A percentile compares a stretch with the other conserved stretches of the same genome.
These are phyloP conservation scores for Thymus quinquecostatus DNA, from an alignment of 257 asterid genomes.

Conservation along the genomic window DNA sequence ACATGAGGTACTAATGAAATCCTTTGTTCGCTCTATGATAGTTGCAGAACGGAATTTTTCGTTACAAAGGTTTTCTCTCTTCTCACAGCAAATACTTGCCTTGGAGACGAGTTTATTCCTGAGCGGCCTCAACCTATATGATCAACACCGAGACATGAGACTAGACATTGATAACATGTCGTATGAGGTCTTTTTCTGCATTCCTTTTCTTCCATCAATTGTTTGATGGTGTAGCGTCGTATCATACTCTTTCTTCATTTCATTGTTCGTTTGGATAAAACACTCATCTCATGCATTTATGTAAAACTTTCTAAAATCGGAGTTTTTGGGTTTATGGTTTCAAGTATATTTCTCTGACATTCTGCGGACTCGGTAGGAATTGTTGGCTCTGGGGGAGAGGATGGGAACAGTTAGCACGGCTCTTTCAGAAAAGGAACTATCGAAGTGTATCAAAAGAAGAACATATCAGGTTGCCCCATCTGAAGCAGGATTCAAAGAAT, in stretches of 20 bases:
- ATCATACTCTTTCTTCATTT: not conserved
- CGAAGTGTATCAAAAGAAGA: conserved; percentile 64
- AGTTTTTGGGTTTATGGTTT: not conserved
- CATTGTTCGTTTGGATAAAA: not conserved
- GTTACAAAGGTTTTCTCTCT: conserved; percentile 21
- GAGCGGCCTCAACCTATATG: conserved; percentile 62
- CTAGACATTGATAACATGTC: conserved; percentile 96
- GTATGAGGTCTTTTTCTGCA: conserved; percentile 65
- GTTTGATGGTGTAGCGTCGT: not conserved
- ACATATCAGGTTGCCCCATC: conserved; percentile 40
- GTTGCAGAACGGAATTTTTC: not conserved
- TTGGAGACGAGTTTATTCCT: conserved; percentile 67
- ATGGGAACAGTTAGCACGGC: conserved; percentile 97
- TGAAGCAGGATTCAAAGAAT: conserved; percentile 34
- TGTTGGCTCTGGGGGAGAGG: conserved; percentile 86
- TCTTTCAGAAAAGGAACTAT: conserved; percentile 69
- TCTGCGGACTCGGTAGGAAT: conserved; percentile 56
- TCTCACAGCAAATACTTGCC: conserved; percentile 67
- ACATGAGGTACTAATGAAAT: conserved; percentile 63
- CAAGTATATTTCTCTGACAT: conserved; percentile 4
- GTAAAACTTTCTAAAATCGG: not conserved
- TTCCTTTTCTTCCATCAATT: not conserved
- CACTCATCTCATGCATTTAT: not conserved
- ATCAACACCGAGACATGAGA: conserved; percentile 89
- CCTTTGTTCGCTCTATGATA: conserved; percentile 3